Evolutionary conservation across 2,329 filamentous ascomycete species (phyloP).

Genomic region (Cladosporium cucumerinum): DNA sequence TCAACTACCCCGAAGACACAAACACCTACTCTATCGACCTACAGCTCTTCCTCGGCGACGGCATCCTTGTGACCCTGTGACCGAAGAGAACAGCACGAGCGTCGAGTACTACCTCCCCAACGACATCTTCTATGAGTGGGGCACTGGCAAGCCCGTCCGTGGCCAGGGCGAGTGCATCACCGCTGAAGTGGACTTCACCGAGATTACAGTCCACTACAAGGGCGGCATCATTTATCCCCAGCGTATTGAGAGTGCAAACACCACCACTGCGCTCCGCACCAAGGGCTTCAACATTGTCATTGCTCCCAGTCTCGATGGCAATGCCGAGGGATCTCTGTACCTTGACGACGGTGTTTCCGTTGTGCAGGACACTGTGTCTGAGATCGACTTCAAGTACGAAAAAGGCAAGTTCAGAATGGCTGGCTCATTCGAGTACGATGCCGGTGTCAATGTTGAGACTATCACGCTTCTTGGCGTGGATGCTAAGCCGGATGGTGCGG

Average conservation of each 20-base stretch:
- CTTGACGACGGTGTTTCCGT: slow-evolving; percentile 71
- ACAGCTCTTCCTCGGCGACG: slow-evolving; percentile 55
- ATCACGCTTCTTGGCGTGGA: slow-evolving; percentile 14
- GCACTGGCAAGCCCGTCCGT: slow-evolving; percentile 44
- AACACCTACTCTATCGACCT: slow-evolving; percentile 50
- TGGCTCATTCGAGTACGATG: slow-evolving; percentile 53
- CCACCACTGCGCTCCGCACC: slow-evolving; percentile 57
- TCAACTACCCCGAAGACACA: slow-evolving; percentile 57
- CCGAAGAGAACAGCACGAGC: slow-evolving; percentile 46
- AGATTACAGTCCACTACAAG: slow-evolving; percentile 61
- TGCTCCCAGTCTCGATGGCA: slow-evolving; percentile 58
- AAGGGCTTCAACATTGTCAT: slow-evolving; percentile 67
- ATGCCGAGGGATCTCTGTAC: slow-evolving; percentile 64
- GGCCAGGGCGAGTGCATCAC: slow-evolving; percentile 45
- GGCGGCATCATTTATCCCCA: slow-evolving; percentile 54
- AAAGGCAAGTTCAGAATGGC: slow-evolving; percentile 23
- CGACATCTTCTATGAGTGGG: slow-evolving; percentile 57
- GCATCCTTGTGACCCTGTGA: slow-evolving; percentile 54
- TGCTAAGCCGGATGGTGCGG: slow-evolving; percentile 7
- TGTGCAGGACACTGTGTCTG: slow-evolving; percentile 47
- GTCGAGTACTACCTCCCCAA: slow-evolving; percentile 54
- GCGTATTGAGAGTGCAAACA: slow-evolving; percentile 53
- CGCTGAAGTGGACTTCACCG: slow-evolving; percentile 42
- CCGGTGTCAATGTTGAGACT: slow-evolving; percentile 13
- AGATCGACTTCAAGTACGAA: slow-evolving; percentile 19